Evolutionary conservation across 116 monocot genomes (phyloP), one percentile per base, ranked within the genome.

Genomic region (Dioscorea cayenensis): DNA sequence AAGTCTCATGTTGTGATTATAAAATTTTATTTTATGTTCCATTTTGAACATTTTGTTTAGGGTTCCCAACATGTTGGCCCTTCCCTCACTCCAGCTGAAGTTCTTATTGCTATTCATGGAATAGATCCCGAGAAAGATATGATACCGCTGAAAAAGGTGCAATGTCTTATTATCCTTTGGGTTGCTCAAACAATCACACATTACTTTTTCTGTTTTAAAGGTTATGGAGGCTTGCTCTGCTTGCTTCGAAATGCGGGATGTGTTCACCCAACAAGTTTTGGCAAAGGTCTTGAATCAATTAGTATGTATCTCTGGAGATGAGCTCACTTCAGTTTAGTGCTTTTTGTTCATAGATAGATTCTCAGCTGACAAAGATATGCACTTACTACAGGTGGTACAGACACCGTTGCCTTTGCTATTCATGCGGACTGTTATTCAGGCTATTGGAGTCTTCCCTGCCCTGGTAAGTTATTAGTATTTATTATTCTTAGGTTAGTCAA

Each of bases 331-430:
- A 63, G 18, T 32, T 28, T 66, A 59, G 13, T 35, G 28, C 51
- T 66, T n/a, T 59, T 64, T 55, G 55, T 5, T 18, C 17, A 55
- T 55, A 43, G 43, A 55, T 55, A 43, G 43, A 43, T 43, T 43
- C 43, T 8, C 8, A 3, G 16, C 55, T 55, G 55, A 55, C 17
- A 16, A 32, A 43, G 14, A 51, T 18, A 28, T 52, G 19, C 60
- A 49, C 64, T 75, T 25, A 60, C 23, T 73, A 17, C 79, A 97
- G 97, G 93, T 97, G 80, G 88, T 90, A 77, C 97, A 97, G 73
- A 97, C 83, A 67, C 97, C 97, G 78, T 90, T 97, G 69, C 97
- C 97, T 20, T 80, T 97, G 80, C 79, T 93, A 74, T 97, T 97
- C 70, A 97, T 97, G 97, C 80, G 97, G 32, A 93, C 97, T 71